Conservation (phyloP, 306 rosid genomes). For the Sicyos edulis region DNA sequence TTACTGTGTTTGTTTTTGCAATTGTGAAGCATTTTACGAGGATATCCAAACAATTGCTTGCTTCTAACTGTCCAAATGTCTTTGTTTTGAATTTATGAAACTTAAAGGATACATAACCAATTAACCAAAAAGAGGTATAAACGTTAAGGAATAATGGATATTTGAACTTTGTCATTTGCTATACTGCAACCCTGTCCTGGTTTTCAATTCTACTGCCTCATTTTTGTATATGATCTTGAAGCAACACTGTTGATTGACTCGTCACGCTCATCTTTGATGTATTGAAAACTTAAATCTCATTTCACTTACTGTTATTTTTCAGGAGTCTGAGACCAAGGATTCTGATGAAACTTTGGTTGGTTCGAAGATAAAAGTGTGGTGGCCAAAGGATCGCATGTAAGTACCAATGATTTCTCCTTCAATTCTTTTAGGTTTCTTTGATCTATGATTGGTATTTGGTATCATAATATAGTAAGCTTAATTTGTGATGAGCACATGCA, state of each 20-base stretch:
- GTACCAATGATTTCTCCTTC: constrained; percentile 25
- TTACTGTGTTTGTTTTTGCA: constrained; percentile 16
- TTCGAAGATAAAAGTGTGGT: constrained; percentile 66
- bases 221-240: not conserved
- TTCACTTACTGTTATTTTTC: constrained; percentile 23
- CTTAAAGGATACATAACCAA: not conserved
- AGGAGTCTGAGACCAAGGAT: constrained; percentile 44
- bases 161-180: not conserved
- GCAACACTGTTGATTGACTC: not conserved
- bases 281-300: constrained; percentile 20
- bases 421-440: constrained; percentile 10
- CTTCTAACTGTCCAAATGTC: not conserved
- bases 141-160: not conserved
- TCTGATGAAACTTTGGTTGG: constrained; percentile 56
- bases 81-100: not conserved
- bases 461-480: not conserved
- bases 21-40: not conserved
- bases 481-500: not conserved
- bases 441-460: not conserved
- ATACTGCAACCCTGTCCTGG: not conserved
- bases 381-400: constrained; percentile 80
- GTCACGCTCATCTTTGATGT: not conserved
- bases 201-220: not conserved
- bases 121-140: not conserved
- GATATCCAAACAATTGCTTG: not conserved